Conservation (phyloP, 345 rosid species). For the Dimocarpus longan region DNA sequence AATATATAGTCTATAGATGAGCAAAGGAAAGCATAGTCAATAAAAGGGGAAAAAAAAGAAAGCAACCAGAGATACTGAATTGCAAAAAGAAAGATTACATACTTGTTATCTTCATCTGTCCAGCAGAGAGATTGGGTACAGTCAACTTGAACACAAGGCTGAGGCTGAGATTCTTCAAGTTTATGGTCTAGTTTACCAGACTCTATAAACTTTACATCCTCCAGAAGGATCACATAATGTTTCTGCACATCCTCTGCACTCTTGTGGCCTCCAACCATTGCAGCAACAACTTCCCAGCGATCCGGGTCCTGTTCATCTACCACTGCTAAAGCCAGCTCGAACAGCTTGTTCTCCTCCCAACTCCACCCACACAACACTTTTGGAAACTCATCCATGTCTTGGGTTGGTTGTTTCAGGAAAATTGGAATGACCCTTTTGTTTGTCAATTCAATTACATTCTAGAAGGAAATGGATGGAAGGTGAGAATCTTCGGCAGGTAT, state of each 20-base stretch:
- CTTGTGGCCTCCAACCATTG: conserved; percentile 64
- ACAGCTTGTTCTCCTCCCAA: conserved; percentile 81
- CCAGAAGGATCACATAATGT: conserved; percentile 60
- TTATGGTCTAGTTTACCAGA: conserved; percentile 59
- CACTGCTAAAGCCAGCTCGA: conserved; percentile 68
- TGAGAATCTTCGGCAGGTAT: conserved; percentile 22
- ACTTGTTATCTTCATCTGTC: conserved; percentile 65
- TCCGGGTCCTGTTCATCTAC: conserved; percentile 62
- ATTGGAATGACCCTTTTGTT: conserved; percentile 10
- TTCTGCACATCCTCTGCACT: conserved; percentile 61
- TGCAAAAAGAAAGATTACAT: conserved; percentile 14
- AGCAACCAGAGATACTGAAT: neutral
- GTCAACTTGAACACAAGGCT: conserved; percentile 44
- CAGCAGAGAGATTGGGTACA: conserved; percentile 38
- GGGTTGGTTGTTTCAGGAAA: conserved; percentile 8
- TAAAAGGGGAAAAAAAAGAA: conserved; percentile 6
- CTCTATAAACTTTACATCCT: conserved; percentile 66
- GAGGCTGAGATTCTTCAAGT: conserved; percentile 37
- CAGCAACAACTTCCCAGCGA: conserved; percentile 66
- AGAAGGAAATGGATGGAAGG: conserved; percentile 4
- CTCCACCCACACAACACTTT: conserved; percentile 54
- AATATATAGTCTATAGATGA: neutral
- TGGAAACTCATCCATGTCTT: conserved; percentile 40
- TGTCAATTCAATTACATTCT: conserved; percentile 30
- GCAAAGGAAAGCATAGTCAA: neutral